Evolutionary conservation across 1,139 yeast species (phyloP).

Genomic region (Debaryomyces subglobosus): DNA sequence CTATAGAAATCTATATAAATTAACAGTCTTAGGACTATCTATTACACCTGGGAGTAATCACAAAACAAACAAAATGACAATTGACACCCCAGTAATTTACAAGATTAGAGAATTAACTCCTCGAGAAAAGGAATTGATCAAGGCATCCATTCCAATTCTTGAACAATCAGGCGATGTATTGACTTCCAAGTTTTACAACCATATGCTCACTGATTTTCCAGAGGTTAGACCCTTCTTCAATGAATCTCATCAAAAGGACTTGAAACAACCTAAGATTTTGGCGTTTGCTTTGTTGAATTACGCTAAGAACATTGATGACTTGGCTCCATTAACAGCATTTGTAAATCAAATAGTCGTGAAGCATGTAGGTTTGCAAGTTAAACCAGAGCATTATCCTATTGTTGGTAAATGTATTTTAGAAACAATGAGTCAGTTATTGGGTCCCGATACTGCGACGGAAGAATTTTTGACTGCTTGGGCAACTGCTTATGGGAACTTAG

Average conservation of each 20-base stretch:
- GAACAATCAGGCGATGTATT: conserved; percentile 58
- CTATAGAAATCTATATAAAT: neutral
- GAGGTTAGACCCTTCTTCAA: conserved; percentile 64
- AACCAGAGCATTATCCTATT: conserved; percentile 65
- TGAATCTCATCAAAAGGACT: conserved; percentile 55
- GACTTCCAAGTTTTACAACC: conserved; percentile 55
- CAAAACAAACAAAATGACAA: neutral
- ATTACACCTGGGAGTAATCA: neutral
- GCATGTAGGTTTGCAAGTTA: conserved; percentile 65
- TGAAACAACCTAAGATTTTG: conserved; percentile 64
- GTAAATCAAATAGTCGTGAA: conserved; percentile 65
- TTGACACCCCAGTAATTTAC: conserved; percentile 15
- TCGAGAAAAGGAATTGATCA: conserved; percentile 43
- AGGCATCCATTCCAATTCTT: conserved; percentile 61
- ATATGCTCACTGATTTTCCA: conserved; percentile 57
- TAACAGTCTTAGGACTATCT: neutral
- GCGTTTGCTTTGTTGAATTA: conserved; percentile 65
- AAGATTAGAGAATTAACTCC: conserved; percentile 27
- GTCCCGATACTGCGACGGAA: conserved; percentile 56
- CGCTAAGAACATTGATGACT: conserved; percentile 65
- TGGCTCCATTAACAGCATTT: conserved; percentile 54
- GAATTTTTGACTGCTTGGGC: conserved; percentile 68
- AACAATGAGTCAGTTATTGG: conserved; percentile 59
- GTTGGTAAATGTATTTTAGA: conserved; percentile 60
- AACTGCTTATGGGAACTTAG: conserved; percentile 65